Evolutionary conservation across 2,329 filamentous ascomycete genomes (phyloP).

Genomic region (Gyromitra esculenta): DNA sequence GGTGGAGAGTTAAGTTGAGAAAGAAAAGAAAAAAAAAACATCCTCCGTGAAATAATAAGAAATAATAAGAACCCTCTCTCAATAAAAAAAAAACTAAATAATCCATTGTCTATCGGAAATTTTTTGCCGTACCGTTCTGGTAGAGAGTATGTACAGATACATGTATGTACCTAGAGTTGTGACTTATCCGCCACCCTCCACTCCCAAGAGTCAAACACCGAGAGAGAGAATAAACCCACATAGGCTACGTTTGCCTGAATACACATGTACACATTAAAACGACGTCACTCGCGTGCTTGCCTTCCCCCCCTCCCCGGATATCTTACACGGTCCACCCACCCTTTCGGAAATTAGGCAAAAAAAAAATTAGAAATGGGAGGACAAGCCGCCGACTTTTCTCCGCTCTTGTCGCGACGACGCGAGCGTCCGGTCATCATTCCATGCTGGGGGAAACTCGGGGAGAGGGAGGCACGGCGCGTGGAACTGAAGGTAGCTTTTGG

Average conservation of each 20-base stretch:
- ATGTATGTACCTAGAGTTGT: too few relatives aligned
- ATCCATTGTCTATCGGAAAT: constrained; percentile 1
- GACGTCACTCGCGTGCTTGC: constrained; percentile 35
- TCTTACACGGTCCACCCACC: constrained; percentile 28
- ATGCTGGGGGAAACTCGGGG: constrained; percentile 10
- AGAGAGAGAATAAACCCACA: not conserved
- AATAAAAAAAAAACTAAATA: constrained; percentile 2
- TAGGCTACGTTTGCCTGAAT: constrained; percentile 17
- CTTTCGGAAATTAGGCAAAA: constrained; percentile 46
- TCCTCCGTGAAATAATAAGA: too few relatives aligned
- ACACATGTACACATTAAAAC: constrained; percentile 28
- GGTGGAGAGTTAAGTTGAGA: not conserved
- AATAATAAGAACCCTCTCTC: not conserved
- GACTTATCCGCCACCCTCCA: constrained; percentile 29
- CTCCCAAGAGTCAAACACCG: constrained; percentile 14
- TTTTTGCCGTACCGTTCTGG: constrained; percentile 17
- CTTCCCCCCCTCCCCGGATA: constrained; percentile 12
- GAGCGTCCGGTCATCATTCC: constrained; percentile 3
- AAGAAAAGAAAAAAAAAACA: constrained; percentile 1
- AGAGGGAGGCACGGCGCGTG: constrained; percentile 34
- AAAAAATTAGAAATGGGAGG: constrained; percentile 2
- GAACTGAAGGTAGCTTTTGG: constrained; percentile 19
- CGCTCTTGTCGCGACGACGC: constrained; percentile 14
- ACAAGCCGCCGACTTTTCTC: constrained; percentile 12
- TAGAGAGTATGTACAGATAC: not conserved